phyloP scores from a whole-genome alignment of 768 basidiomycete genomes.

The Tylopilus sp. region DNA sequence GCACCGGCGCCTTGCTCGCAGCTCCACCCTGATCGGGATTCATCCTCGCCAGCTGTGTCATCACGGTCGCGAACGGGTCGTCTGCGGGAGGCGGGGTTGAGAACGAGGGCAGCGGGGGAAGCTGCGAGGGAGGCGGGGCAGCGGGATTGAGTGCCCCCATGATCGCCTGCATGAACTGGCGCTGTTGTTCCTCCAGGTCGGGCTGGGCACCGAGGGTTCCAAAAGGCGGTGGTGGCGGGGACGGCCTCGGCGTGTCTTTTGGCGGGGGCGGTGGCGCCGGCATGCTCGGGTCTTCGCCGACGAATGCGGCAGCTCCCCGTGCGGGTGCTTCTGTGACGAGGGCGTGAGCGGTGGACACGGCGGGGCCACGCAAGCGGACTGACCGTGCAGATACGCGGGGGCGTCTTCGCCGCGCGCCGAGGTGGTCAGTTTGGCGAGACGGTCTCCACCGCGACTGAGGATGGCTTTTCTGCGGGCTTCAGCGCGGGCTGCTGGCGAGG shows the following conservation, averaged over 20 bases:
- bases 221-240: conserved; percentile 22
- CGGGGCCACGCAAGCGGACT: not conserved
- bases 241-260: conserved; percentile 25
- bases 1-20: conserved; percentile 27
- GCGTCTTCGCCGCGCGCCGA: conserved; percentile 71
- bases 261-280: conserved; percentile 24
- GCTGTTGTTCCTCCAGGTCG: conserved; percentile 64
- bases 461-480: conserved; percentile 80
- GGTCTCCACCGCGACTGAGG: conserved; percentile 64
- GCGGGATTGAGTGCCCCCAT: conserved; percentile 39
- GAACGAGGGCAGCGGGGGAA: not conserved
- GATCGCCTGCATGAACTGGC: conserved; percentile 64
- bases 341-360: not conserved
- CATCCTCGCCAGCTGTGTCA: conserved; percentile 30
- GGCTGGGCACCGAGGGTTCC: conserved; percentile 6
- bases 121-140: conserved; percentile 15
- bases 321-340: conserved; percentile 8
- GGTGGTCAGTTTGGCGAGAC: conserved; percentile 76
- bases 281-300: conserved; percentile 36
- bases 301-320: conserved; percentile 27
- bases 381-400: conserved; percentile 50
- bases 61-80: conserved; percentile 48
- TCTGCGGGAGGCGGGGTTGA: conserved; percentile 22
- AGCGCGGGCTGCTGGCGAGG: conserved; percentile 62
- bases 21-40: conserved; percentile 21